Conservation (phyloP, 345 rosid genomes). For the Lepidium sativum region DNA sequence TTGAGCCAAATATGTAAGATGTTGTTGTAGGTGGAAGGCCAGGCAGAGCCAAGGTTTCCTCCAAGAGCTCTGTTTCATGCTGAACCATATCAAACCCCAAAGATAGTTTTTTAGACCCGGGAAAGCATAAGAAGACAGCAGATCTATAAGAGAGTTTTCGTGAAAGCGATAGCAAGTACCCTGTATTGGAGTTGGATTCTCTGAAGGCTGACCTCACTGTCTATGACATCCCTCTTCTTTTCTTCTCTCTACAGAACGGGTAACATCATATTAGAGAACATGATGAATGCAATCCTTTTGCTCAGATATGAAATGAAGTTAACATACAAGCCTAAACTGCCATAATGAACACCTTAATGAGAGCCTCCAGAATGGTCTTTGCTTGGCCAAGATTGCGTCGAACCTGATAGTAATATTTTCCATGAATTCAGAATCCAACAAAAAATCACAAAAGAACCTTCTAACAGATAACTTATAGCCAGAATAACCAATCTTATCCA, state of each 20-base stretch:
- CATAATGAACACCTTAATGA: conserved; percentile 66
- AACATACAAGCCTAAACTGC: conserved; percentile 22
- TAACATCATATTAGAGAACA: conserved; percentile 7
- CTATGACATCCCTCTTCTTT: conserved; percentile 84
- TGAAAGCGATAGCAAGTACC: conserved; percentile 33
- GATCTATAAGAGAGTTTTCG: neutral
- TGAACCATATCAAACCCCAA: conserved; percentile 10
- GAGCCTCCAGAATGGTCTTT: conserved; percentile 72
- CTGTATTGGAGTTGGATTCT: conserved; percentile 83
- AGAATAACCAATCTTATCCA: neutral
- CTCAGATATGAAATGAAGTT: neutral
- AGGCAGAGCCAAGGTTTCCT: conserved; percentile 60
- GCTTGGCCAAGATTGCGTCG: conserved; percentile 98
- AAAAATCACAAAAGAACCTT: neutral
- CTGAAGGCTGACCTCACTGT: conserved; percentile 80
- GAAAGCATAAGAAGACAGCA: neutral
- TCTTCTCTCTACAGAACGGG: conserved; percentile 70
- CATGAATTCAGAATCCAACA: conserved; percentile 3
- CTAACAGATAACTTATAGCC: neutral
- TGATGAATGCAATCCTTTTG: conserved; percentile 2
- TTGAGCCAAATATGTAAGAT: conserved; percentile 66
- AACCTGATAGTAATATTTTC: conserved; percentile 41
- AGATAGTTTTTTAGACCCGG: neutral
- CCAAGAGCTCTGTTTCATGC: conserved; percentile 85
- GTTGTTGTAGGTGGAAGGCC: conserved; percentile 48